phyloP scores from a whole-genome alignment of 164 flowering plant genomes.

The Taxillus chinensis region DNA sequence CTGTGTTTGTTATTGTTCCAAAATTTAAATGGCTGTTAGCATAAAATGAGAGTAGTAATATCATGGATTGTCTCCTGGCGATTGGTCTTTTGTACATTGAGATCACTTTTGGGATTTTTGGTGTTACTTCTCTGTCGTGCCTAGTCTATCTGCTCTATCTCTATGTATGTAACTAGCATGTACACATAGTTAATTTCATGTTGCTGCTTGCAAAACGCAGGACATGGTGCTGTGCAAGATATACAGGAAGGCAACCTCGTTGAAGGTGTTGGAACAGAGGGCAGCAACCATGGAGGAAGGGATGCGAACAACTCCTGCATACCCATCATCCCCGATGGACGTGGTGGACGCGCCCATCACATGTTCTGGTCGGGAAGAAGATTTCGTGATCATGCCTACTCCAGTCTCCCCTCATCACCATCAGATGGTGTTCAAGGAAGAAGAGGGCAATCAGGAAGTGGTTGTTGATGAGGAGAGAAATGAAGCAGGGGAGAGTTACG shows the following conservation, averaged over 20 bases:
- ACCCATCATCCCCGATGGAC: slow-evolving; percentile 16
- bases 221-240: slow-evolving; percentile 80
- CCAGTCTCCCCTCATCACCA: background rate
- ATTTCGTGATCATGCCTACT: slow-evolving; percentile 5
- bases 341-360: slow-evolving; percentile 17
- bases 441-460: slow-evolving; percentile 8
- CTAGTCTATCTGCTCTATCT: too few species aligned
- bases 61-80: too few species aligned
- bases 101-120: too few species aligned
- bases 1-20: too few species aligned
- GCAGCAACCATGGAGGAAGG: slow-evolving; percentile 60
- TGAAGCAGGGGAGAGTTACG: background rate
- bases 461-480: slow-evolving; percentile 7
- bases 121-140: too few species aligned
- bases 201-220: slow-evolving; percentile 19
- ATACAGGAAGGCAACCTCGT: slow-evolving; percentile 82
- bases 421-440: slow-evolving; percentile 11
- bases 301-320: slow-evolving; percentile 6
- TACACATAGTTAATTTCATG: too few species aligned
- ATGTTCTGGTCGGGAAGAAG: slow-evolving; percentile 9
- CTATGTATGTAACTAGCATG: too few species aligned
- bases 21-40: too few species aligned
- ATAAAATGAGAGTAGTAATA: too few species aligned
- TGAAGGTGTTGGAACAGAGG: slow-evolving; percentile 81
- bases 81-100: too few species aligned